Evolutionary conservation across 2,329 filamentous ascomycete species (phyloP), one percentile per base, ranked within the genome.

Genomic region (Bipolaris bicolor): DNA sequence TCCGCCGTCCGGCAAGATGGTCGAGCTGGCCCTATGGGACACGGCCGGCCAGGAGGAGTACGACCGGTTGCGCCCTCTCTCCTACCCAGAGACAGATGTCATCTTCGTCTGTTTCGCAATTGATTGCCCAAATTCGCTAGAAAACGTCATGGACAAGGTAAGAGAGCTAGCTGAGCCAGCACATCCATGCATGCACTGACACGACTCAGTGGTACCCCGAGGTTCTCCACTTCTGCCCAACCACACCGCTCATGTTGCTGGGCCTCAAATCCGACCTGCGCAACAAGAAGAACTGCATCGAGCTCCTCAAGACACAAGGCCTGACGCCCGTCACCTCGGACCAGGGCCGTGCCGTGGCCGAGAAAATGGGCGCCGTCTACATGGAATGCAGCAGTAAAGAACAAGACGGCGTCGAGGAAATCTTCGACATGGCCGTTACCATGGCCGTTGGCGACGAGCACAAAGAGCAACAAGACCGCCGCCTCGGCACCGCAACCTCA

Each of bases 351-450:
- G 85, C 87, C 7, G 93, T 99, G 24, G 93, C 95, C 54, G 86
- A 89, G 72, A 95, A 94, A 80, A 99, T 99, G 95, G 88, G 88
- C 62, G 95, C 95, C 11, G 85, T 88, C 72, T 99, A 99, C 81
- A 94, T 97, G 86, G 95, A 99, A 81, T 99, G 95, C 84, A 97
- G 92, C 76, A 96, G 92, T 79, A 98, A 98, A 80, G 95, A 97
- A 79, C 95, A 96, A 89, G 87, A 84, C 52, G 95, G 95, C 55
- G 94, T 99, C 44, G 92, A 98, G 76, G 94, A 98, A 72, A 95
- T 98, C 73, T 99, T 99, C 78, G 90, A 96, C 77, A 84, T 87
- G 61, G 95, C 95, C 54, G 93, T 99, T 74, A 87, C 93, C 71
- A 94, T 90, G 49, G 92, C 95, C 31, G 91, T 99, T 26, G 87